A percentile compares a stretch with the other conserved stretches of the same genome.
phyloP scores from a whole-genome alignment of 2,329 filamentous ascomycete species.

The Elsinoe necatrix region DNA sequence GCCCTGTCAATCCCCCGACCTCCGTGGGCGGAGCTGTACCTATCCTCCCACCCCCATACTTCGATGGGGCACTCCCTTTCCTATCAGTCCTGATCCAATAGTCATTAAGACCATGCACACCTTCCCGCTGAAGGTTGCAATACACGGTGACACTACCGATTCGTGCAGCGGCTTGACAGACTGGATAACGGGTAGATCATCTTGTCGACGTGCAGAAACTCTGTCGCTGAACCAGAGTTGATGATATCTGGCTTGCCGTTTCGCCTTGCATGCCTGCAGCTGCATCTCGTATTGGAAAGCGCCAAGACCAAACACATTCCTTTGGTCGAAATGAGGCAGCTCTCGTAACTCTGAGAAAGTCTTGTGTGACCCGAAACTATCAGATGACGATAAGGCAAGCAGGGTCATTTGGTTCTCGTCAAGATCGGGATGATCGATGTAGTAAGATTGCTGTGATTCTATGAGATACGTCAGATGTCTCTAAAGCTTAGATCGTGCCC shows the following conservation, averaged over 20 bases:
- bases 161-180: constrained; percentile 1
- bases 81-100: neutral
- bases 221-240: constrained; percentile 1
- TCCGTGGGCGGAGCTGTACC: neutral
- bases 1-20: neutral
- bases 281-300: neutral
- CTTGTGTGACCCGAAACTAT: neutral
- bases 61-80: neutral
- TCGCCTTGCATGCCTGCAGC: constrained; percentile 7
- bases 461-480: neutral
- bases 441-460: constrained; percentile 9
- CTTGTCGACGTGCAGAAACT: neutral
- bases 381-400: neutral
- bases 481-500: constrained; percentile 19
- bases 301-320: constrained; percentile 8
- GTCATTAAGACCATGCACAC: neutral
- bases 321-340: neutral
- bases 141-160: constrained; percentile 7
- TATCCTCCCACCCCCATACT: neutral
- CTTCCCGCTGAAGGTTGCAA: constrained; percentile 3
- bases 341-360: neutral
- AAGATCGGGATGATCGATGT: neutral
- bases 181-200: constrained; percentile 1
- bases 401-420: neutral
- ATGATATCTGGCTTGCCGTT: neutral